Evolutionary conservation across 2,329 filamentous ascomycete genomes (phyloP).

Genomic region (Calycina marina): DNA sequence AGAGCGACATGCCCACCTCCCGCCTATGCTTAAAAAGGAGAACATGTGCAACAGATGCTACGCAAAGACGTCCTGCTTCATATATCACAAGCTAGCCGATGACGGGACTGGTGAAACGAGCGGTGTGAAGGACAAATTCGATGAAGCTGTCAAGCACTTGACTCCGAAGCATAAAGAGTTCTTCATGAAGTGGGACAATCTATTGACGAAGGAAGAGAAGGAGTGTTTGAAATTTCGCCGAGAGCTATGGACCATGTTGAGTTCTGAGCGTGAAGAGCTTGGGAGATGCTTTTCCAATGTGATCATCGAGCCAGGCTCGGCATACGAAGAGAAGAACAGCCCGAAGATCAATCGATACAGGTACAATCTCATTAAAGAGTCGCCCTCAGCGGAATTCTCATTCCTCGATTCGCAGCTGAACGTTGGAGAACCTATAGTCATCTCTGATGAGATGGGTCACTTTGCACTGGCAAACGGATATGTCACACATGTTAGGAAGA

Average conservation of each 20-base stretch:
- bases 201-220: constrained; percentile 88
- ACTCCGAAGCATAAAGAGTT: constrained; percentile 62
- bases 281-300: constrained; percentile 85
- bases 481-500: constrained; percentile 61
- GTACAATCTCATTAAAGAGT: constrained; percentile 71
- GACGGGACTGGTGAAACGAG: constrained; percentile 69
- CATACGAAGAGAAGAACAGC: constrained; percentile 50
- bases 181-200: constrained; percentile 86
- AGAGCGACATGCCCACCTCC: constrained; percentile 63
- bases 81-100: constrained; percentile 85
- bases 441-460: constrained; percentile 89
- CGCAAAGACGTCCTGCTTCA: constrained; percentile 78
- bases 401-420: constrained; percentile 84
- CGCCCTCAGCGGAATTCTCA: constrained; percentile 48
- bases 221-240: constrained; percentile 75
- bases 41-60: constrained; percentile 80
- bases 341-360: constrained; percentile 83
- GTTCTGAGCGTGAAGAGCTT: constrained; percentile 70
- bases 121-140: constrained; percentile 68
- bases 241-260: constrained; percentile 94
- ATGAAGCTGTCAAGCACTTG: constrained; percentile 66
- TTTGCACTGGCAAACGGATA: constrained; percentile 91
- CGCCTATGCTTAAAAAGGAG: constrained; percentile 71
- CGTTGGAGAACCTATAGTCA: constrained; percentile 82
- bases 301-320: constrained; percentile 65